Conservation (phyloP, 176 grass and related monocot species). For the Dendrocalamus sinicus region DNA sequence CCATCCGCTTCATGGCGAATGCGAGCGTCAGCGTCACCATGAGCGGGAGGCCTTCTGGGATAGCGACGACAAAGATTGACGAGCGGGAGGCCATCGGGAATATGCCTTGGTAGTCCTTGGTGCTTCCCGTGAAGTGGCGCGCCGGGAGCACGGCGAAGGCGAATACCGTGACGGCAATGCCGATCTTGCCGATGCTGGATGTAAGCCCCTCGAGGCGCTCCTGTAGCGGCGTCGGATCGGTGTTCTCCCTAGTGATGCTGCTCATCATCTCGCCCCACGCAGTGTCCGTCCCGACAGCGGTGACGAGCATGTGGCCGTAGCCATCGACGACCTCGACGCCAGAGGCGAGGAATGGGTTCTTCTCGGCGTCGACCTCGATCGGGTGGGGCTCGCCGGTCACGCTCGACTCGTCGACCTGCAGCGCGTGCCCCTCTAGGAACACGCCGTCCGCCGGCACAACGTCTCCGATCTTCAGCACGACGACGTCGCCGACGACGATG, state of each 20-base stretch:
- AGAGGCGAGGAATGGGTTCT: constrained; percentile 64
- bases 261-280: constrained; percentile 92
- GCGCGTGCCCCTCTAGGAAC: constrained; percentile 50
- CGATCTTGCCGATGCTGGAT: constrained; percentile 79
- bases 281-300: constrained; percentile 69
- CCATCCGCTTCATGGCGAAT: constrained; percentile 97
- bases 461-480: constrained; percentile 69
- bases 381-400: constrained; percentile 85
- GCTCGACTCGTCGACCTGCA: constrained; percentile 90
- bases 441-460: constrained; percentile 69
- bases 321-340: constrained; percentile 82
- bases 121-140: constrained; percentile 75
- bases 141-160: constrained; percentile 68
- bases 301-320: constrained; percentile 71
- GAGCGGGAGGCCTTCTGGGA: constrained; percentile 81
- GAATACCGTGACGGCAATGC: constrained; percentile 58
- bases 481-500: constrained; percentile 69
- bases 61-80: too few species aligned
- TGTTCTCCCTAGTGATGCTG: constrained; percentile 60
- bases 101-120: constrained; percentile 65
- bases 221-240: constrained; percentile 70
- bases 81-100: too few species aligned
- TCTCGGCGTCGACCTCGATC: constrained; percentile 40
- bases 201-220: constrained; percentile 77
- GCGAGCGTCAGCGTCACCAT: constrained; percentile 85